phyloP scores from a whole-genome alignment of 2,329 filamentous ascomycete species.

The Cercospora sp. region DNA sequence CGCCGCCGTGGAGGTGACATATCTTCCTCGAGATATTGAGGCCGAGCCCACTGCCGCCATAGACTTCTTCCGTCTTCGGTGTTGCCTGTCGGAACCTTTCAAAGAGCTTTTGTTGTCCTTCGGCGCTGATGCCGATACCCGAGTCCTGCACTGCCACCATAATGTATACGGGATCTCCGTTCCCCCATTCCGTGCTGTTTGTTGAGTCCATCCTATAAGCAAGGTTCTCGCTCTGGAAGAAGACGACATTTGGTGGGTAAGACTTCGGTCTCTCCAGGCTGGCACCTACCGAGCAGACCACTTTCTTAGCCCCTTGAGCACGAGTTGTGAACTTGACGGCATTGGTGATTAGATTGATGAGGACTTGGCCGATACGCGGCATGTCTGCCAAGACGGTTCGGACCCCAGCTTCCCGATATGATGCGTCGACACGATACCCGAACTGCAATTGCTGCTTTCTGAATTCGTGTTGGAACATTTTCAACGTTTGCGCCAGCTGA shows the following conservation, averaged over 20 bases:
- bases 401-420: slow-evolving; percentile 30
- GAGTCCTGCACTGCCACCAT: slow-evolving; percentile 49
- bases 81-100: slow-evolving; percentile 45
- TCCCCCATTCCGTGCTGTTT: slow-evolving; percentile 44
- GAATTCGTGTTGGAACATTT: slow-evolving; percentile 41
- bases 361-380: slow-evolving; percentile 32
- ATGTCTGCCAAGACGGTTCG: slow-evolving; percentile 35
- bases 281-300: slow-evolving; percentile 32
- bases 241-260: slow-evolving; percentile 49
- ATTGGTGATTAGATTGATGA: slow-evolving; percentile 33
- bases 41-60: slow-evolving; percentile 48
- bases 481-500: slow-evolving; percentile 33
- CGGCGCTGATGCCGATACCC: slow-evolving; percentile 45
- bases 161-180: slow-evolving; percentile 43
- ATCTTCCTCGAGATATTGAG: slow-evolving; percentile 50
- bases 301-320: slow-evolving; percentile 27
- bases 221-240: slow-evolving; percentile 42
- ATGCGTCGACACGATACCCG: slow-evolving; percentile 31
- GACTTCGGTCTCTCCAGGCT: slow-evolving; percentile 40
- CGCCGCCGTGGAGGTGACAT: slow-evolving; percentile 47
- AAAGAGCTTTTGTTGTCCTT: slow-evolving; percentile 46
- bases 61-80: slow-evolving; percentile 40
- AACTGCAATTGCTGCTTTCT: slow-evolving; percentile 35
- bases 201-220: slow-evolving; percentile 46
- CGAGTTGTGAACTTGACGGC: slow-evolving; percentile 39